Base-by-base conservation (phyloP, 2,329 filamentous ascomycete genomes). In the Fusarium xylarioides region DNA sequence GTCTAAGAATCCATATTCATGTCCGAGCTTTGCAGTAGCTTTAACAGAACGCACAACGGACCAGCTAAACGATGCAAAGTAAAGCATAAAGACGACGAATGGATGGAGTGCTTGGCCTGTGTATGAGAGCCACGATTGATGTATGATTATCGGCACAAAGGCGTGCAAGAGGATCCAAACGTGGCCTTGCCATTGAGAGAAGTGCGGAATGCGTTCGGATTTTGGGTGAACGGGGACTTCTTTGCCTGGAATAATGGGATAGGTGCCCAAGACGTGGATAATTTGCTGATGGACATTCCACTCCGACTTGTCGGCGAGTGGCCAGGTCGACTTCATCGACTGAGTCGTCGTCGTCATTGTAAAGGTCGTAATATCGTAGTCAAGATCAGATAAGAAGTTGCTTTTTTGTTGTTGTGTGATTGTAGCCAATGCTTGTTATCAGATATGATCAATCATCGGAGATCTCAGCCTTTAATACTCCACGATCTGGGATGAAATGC, bases 1-100 rank as follows among this genome's bases (percentile, higher is more conserved):
- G 4, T 72, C 69, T 0, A 72, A 34, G 18, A 67, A 72, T 0
- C 69, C 69, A 23, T 47, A 50, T 9, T 68, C 28, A 10, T 72
- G 67, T 0, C 69, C 69, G 1, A 57, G 54, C 10, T 47, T 57
- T 4, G 38, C 14, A 0, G 54, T 21, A 6, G 38, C 54, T 11
- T 57, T 57, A 0, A 57, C 30, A 5, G 30, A 34, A 0, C 54
- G 54, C 6, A 57, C 54, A 26, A 57, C 54, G 1, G 40, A 21
- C 54, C 54, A 57, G 15, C 30, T 57, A 11, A 57, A 57, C 0
- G 19, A 8, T 3, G 8, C 23, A 34, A 57, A 57, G 19, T 57
- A 57, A 7, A 57, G 54, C n/a, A 49, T 35, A 12, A 57, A 57
- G 10, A 57, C 42, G 6, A 35, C 4, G 4, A 47, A 21, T 3